These are phyloP conservation scores for Leccinum aurantiacum DNA, from an alignment of 768 basidiomycete genomes.

Conservation along the genomic window DNA sequence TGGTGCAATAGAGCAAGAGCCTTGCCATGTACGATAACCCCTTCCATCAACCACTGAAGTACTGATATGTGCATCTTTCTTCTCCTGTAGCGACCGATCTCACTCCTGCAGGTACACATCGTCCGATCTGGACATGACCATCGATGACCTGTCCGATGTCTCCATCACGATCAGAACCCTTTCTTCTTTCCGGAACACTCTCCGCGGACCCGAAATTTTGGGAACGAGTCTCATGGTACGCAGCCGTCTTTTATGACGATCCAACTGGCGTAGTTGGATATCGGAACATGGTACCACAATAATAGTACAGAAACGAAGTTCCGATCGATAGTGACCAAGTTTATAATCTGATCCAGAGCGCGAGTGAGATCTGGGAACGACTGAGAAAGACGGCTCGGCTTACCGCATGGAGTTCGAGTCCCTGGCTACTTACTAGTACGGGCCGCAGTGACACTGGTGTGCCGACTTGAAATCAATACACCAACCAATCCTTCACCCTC, in stretches of 20 bases:
- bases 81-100: too few relatives aligned
- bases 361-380: neutral
- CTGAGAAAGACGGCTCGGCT: neutral
- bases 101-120: neutral
- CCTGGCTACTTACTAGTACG: too few relatives aligned
- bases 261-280: neutral
- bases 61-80: neutral
- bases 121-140: neutral
- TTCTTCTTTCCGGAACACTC: too few relatives aligned
- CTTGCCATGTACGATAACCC: too few relatives aligned
- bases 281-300: neutral
- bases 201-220: neutral
- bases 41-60: neutral
- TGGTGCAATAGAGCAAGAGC: too few relatives aligned
- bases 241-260: neutral
- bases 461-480: slow-evolving; percentile 26
- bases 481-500: slow-evolving; percentile 31
- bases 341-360: neutral
- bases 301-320: neutral
- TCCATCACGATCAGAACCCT: too few relatives aligned
- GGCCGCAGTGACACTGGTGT: too few relatives aligned
- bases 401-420: neutral
- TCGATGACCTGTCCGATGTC: neutral
- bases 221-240: neutral
- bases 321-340: neutral